A percentile compares a stretch with the other conserved stretches of the same genome.
Evolutionary conservation across 148 eudicot genomes (phyloP).

Genomic region (Vaccinium myrtillus): DNA sequence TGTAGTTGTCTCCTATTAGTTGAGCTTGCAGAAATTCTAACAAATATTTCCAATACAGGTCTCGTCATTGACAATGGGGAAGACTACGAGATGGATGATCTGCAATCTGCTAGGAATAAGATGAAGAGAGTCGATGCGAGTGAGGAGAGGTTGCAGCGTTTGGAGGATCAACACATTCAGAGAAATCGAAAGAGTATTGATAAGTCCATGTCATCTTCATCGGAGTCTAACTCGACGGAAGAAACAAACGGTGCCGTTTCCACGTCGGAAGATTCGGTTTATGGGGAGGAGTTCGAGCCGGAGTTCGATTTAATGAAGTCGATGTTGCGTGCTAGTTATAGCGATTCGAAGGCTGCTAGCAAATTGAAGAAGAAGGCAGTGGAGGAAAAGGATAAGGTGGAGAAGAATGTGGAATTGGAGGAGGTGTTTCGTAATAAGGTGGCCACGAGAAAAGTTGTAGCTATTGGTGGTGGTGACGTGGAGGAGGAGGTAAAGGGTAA

Average conservation of each 20-base stretch:
- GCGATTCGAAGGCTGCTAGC: slow-evolving; percentile 6
- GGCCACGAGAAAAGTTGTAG: slow-evolving; percentile 25
- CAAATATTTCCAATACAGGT: too few relatives aligned
- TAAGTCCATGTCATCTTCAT: neutral
- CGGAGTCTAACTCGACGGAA: slow-evolving; percentile 9
- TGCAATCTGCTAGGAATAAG: slow-evolving; percentile 13
- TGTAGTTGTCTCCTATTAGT: too few relatives aligned
- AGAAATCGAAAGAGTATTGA: neutral
- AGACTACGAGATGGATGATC: neutral
- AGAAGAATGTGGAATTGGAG: slow-evolving; percentile 56
- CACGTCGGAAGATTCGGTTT: slow-evolving; percentile 44
- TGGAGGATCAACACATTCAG: slow-evolving; percentile 25
- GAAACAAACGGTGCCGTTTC: slow-evolving; percentile 21
- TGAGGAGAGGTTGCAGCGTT: slow-evolving; percentile 29
- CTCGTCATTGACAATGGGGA: slow-evolving; percentile 12
- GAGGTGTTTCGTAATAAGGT: slow-evolving; percentile 30
- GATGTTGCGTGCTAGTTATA: slow-evolving; percentile 41
- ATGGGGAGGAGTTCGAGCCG: slow-evolving; percentile 42
- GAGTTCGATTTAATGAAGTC: slow-evolving; percentile 63
- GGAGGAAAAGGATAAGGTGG: slow-evolving; percentile 11
- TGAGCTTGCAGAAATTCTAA: too few relatives aligned
- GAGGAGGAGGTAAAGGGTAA: slow-evolving; percentile 25
- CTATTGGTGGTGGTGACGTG: neutral
- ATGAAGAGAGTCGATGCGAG: slow-evolving; percentile 13
- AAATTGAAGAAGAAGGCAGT: neutral